Conservation (phyloP, 345 rosid genomes). For the Microthlaspi erraticum region DNA sequence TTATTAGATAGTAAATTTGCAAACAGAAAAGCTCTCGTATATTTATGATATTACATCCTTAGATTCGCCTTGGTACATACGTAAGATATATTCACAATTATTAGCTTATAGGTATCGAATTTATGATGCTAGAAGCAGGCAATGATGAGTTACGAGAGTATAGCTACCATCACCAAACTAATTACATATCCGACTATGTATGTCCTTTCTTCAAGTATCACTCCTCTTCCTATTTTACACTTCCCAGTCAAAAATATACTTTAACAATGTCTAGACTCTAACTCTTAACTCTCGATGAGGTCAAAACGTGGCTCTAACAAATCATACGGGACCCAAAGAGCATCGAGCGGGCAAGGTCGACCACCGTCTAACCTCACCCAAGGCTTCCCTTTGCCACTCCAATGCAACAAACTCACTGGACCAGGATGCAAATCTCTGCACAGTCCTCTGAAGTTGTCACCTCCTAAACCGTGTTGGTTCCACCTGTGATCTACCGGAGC, state of each 20-base stretch:
- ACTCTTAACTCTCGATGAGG: conserved; percentile 48
- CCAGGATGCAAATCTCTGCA: conserved; percentile 69
- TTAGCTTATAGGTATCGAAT: conserved; percentile 25
- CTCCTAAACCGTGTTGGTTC: conserved; percentile 91
- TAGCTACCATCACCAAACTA: conserved; percentile 24
- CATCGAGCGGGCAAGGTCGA: conserved; percentile 65
- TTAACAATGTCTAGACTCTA: conserved; percentile 20
- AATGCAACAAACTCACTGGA: conserved; percentile 68
- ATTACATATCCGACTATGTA: conserved; percentile 13
- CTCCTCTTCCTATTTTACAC: conserved; percentile 26
- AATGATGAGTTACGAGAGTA: background rate
- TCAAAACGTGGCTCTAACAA: conserved; percentile 50
- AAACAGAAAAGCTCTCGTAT: background rate
- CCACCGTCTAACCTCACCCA: conserved; percentile 61
- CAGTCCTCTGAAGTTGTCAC: conserved; percentile 59
- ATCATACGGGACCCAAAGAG: conserved; percentile 65
- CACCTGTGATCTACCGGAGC: conserved; percentile 79
- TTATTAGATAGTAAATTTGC: background rate
- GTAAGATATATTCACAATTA: conserved; percentile 38
- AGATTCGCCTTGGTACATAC: conserved; percentile 12
- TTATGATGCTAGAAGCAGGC: conserved; percentile 30
- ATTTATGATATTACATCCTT: conserved; percentile 10
- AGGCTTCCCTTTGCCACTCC: conserved; percentile 83
- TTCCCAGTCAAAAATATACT: conserved; percentile 31
- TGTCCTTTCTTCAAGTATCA: conserved; percentile 23